Evolutionary conservation across 352 stramenopile genomes (phyloP), one percentile per base, ranked within the genome.

Genomic region (Pythium utonaiense): DNA sequence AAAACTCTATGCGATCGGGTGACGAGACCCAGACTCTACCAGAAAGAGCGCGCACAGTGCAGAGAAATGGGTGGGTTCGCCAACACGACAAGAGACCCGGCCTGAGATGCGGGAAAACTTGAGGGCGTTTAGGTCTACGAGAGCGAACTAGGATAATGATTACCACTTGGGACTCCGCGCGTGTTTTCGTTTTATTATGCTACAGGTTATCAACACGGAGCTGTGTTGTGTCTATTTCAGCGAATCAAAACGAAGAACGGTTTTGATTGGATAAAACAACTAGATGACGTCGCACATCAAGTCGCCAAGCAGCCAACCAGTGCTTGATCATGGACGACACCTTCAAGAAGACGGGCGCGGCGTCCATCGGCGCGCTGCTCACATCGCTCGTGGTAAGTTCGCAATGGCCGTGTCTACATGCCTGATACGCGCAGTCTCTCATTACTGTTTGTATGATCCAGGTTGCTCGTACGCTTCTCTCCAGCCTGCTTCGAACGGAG

Each of bases 311-410:
- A 33, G 50, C 19, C 34, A n/a, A 53, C 38, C 38, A 53, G 25
- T 42, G 55, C 42, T 36, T 3, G 10, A 64, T 8, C 31, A 86
- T 89, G 72, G 83, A 93, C 44, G 80, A 89, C 63, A 80, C 67
- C 55, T 22, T 70, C 42, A 83, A 86, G 75, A 93, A 89, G 66
- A 75, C 77, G 10, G 44, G 59, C 16, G 75, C 81, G 13, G 83
- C 83, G 53, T 89, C 81, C 27, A 36, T 89, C 31, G 80, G 83
- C 53, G 79, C 80, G 10, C 63, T 90, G 54, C 67, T 91, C 63
- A 91, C 83, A 22, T 79, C 83, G 13, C 69, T 90, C 21, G 73
- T 86, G 60, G 83, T 80, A 14, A 38, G 41, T 19, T 40, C 0
- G 22, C 27, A 13, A 6, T 33, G 0, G 44, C 19, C 60, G 16